Evolutionary conservation across 1,284 basidiomycete genomes (phyloP).

Genomic region (Megacollybia platyphylla): DNA sequence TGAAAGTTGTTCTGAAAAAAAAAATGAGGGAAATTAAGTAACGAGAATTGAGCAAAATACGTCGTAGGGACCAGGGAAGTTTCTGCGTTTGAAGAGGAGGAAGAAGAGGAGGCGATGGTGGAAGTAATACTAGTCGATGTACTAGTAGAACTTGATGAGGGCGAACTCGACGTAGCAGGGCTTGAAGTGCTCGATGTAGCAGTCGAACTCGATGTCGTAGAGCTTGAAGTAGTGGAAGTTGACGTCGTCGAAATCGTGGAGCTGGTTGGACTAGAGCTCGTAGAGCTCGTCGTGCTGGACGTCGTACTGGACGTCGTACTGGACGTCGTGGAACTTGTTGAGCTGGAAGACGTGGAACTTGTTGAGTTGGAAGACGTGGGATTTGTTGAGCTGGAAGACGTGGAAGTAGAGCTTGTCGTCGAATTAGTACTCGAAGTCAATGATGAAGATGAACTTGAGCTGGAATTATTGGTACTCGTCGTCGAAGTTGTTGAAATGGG

Average conservation of each 20-base stretch:
- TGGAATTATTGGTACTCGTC: constrained; percentile 7
- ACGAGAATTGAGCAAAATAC: constrained; percentile 1
- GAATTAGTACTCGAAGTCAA: constrained; percentile 8
- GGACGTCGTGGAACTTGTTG: constrained; percentile 6
- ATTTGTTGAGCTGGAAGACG: constrained; percentile 5
- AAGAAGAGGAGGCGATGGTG: constrained; percentile 4
- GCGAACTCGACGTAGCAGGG: constrained; percentile 2
- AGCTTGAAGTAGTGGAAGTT: constrained; percentile 8
- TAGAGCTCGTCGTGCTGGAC: constrained; percentile 9
- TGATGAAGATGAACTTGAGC: constrained; percentile 6
- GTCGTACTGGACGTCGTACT: constrained; percentile 7
- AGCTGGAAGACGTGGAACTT: constrained; percentile 7
- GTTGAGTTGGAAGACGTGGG: constrained; percentile 10
- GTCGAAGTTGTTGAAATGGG: constrained; percentile 9
- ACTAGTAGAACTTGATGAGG: constrained; percentile 3
- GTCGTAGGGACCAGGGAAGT: constrained; percentile 3
- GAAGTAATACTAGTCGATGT: neutral
- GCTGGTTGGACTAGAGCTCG: constrained; percentile 7
- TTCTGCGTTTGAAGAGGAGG: constrained; percentile 1
- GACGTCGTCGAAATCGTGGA: constrained; percentile 6
- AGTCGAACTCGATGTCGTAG: constrained; percentile 10
- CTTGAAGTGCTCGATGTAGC: constrained; percentile 8
- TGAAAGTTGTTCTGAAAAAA: constrained; percentile 37
- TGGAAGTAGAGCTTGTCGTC: constrained; percentile 9
- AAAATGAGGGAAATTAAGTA: constrained; percentile 1